These are phyloP conservation scores for Diplosphaera chodatii DNA, from an alignment of 139 green algal species.

Conservation along the genomic window DNA sequence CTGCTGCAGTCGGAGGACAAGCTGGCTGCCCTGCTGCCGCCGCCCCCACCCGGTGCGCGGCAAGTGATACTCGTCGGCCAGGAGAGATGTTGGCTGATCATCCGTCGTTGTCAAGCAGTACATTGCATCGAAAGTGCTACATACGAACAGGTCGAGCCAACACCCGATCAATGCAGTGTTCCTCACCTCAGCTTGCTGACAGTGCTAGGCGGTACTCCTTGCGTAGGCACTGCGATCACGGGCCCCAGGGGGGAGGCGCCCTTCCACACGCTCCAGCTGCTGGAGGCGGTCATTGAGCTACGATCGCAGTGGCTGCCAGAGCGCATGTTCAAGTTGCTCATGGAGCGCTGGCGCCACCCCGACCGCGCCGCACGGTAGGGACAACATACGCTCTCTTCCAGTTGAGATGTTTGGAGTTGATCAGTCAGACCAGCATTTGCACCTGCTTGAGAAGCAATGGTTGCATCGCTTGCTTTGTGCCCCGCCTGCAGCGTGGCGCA, in stretches of 20 bases:
- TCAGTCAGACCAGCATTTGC: too few relatives aligned
- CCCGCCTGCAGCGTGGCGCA: constrained; percentile 32
- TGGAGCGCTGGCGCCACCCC: constrained; percentile 48
- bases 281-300: constrained; percentile 70
- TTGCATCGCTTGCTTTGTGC: too few relatives aligned
- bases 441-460: too few relatives aligned
- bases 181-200: too few relatives aligned
- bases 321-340: constrained; percentile 38
- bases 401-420: too few relatives aligned
- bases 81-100: too few relatives aligned
- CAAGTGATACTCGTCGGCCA: background rate
- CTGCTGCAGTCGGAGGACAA: constrained; percentile 38
- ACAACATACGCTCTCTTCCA: too few relatives aligned
- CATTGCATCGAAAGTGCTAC: too few relatives aligned
- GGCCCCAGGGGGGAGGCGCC: constrained; percentile 13
- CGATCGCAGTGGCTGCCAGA: constrained; percentile 62
- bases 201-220: background rate
- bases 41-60: too few relatives aligned
- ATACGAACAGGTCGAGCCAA: too few relatives aligned
- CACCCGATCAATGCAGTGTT: too few relatives aligned
- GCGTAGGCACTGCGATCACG: background rate
- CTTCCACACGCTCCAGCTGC: constrained; percentile 71
- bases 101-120: too few relatives aligned
- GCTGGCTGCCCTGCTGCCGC: constrained; percentile 9
- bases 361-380: constrained; percentile 23